Base-by-base conservation (phyloP, 805 yeast species). In the Wickerhamiella azyma region DNA sequence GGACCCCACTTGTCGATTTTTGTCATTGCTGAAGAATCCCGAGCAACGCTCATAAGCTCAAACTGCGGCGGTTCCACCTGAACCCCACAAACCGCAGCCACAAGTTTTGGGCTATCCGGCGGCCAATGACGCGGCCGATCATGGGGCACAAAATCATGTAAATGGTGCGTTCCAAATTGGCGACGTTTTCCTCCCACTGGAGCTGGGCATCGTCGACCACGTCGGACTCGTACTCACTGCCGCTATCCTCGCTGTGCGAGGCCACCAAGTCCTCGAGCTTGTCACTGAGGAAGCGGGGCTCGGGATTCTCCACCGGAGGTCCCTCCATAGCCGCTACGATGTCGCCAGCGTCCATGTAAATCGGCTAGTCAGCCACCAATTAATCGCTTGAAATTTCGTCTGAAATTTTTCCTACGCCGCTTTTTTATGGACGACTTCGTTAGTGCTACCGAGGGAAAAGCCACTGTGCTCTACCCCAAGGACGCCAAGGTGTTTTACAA, bases 401-500 rank as follows among this genome's bases (percentile, higher is more conserved):
- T 16, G 21, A 28, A 26, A 38, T 26, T 26, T 38, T 24, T 14
- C 29, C 18, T 28, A 6, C 10, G 32, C 13, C 21, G 41, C 11
- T 14, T 19, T 28, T 38, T 26, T 9, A 40, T 30, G 43, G 37
- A 40, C 32, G 37, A 42, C 1, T 35, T 36, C 18, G 28, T n/a
- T n/a, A 49, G 53, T 5, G 57, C 66, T 19, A 60, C 60, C 9
- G 98, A 92, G 62, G 99, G 99, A 1, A 67, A 72, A 47, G 96
- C 97, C 11, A 74, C 79, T 19, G 78, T 92, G 38, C 67, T 88
- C 28, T 82, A 81, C 51, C 89, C 94, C 3, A 80, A 83, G 55
- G 78, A 78, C 41, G 86, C 83, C 53, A 71, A 71, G 50, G 98
- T 92, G 9, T 92, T 92, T 59, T 92, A 92, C 65, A 92, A 92